phyloP scores from a whole-genome alignment of 2,329 filamentous ascomycete species.

The Penicillium janthinellum region DNA sequence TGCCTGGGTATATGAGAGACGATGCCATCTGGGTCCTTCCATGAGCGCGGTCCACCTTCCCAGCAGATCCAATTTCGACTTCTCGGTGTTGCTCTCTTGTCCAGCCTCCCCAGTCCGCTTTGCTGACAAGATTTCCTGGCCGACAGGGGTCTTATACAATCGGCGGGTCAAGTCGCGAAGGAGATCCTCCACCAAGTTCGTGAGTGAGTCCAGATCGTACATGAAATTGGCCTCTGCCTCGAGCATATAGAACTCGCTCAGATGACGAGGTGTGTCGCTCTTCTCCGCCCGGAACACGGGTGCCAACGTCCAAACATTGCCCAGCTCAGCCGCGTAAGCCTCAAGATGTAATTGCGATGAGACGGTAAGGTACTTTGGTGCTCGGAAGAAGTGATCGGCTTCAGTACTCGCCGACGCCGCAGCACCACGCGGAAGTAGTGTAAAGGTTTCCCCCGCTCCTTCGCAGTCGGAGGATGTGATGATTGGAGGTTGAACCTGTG shows the following conservation, averaged over 20 bases:
- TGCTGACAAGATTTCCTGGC: conserved; percentile 57
- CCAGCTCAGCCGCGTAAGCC: conserved; percentile 82
- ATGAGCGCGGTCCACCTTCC: conserved; percentile 73
- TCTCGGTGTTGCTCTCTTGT: conserved; percentile 34
- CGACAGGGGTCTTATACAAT: conserved; percentile 53
- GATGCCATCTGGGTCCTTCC: conserved; percentile 64
- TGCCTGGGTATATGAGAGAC: conserved; percentile 80
- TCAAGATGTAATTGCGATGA: conserved; percentile 94
- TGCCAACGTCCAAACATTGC: conserved; percentile 89
- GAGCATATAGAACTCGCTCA: conserved; percentile 99
- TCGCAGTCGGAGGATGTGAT: conserved; percentile 98
- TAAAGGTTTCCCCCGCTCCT: conserved; percentile 92
- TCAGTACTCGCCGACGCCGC: conserved; percentile 33
- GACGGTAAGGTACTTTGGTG: conserved; percentile 92
- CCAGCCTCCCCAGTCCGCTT: conserved; percentile 47
- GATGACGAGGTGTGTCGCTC: conserved; percentile 88
- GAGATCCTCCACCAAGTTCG: conserved; percentile 79
- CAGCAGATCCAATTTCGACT: conserved; percentile 54
- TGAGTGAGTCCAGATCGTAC: conserved; percentile 68
- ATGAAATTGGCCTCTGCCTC: conserved; percentile 87
- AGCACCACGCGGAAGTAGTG: conserved; percentile 56
- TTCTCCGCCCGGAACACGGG: conserved; percentile 92
- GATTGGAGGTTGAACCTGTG: conserved; percentile 83
- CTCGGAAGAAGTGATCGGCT: conserved; percentile 70
- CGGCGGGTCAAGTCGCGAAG: conserved; percentile 60